Percentiles rank a stretch among this genome's conserved stretches.
Conservation (phyloP, 2,329 filamentous ascomycete genomes). For the Penicillium sclerotiorum region DNA sequence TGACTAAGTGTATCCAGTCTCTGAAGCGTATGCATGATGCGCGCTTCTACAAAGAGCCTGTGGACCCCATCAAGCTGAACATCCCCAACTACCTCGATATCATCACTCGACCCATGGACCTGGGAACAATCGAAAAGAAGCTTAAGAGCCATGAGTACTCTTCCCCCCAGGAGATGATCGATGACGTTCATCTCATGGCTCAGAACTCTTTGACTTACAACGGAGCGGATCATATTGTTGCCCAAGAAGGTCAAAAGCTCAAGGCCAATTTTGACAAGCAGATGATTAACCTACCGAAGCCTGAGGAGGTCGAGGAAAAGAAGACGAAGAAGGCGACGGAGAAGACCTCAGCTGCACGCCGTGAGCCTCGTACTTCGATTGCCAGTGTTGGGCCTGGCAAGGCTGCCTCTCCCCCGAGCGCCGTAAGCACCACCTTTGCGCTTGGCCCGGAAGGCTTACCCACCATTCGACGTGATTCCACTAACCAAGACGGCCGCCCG, state of each 20-base stretch:
- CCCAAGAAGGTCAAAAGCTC: slow-evolving; percentile 66
- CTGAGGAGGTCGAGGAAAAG: slow-evolving; percentile 65
- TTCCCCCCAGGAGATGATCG: slow-evolving; percentile 70
- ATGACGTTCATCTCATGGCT: slow-evolving; percentile 76
- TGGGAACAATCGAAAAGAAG: slow-evolving; percentile 78
- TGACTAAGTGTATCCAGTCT: slow-evolving; percentile 42
- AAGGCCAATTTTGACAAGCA: slow-evolving; percentile 62
- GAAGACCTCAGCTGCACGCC: slow-evolving; percentile 49
- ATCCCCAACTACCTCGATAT: slow-evolving; percentile 74
- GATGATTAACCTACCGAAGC: slow-evolving; percentile 61
- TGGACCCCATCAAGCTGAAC: slow-evolving; percentile 72
- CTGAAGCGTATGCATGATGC: slow-evolving; percentile 86
- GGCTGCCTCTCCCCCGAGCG: slow-evolving; percentile 29
- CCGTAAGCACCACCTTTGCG: slow-evolving; percentile 66
- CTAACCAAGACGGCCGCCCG: slow-evolving; percentile 74
- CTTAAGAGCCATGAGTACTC: slow-evolving; percentile 71
- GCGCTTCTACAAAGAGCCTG: slow-evolving; percentile 73
- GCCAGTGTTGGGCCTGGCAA: slow-evolving; percentile 39
- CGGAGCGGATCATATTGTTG: slow-evolving; percentile 73
- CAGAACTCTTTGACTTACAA: slow-evolving; percentile 83
- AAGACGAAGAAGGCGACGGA: slow-evolving; percentile 51
- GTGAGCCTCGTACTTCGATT: slow-evolving; percentile 51
- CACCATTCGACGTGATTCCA: slow-evolving; percentile 82
- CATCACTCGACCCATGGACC: slow-evolving; percentile 80
- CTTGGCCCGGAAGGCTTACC: slow-evolving; percentile 76